Evolutionary conservation across 2,329 filamentous ascomycete species (phyloP).

Genomic region (Botryosphaeria dothidea): DNA sequence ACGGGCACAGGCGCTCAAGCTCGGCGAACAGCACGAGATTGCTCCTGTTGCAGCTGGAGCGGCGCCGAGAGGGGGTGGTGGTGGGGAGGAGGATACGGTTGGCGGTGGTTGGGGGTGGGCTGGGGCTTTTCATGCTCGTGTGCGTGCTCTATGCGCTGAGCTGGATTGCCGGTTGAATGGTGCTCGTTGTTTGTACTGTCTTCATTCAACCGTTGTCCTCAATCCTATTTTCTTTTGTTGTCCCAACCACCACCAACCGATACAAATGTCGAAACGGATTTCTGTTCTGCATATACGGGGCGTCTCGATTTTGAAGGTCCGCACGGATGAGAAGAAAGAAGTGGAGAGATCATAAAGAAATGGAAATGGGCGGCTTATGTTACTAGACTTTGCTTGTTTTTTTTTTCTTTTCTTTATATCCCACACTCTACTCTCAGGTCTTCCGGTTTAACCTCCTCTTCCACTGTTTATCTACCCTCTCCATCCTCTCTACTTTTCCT

Average conservation of each 20-base stretch:
- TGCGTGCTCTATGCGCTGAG: slow-evolving; percentile 15
- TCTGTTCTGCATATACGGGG: neutral
- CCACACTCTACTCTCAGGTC: neutral
- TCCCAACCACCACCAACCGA: neutral
- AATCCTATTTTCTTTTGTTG: neutral
- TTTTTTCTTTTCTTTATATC: no score
- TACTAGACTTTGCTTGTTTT: slow-evolving; percentile 1
- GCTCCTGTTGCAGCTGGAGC: slow-evolving; percentile 7
- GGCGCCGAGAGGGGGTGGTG: neutral
- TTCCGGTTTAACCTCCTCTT: neutral
- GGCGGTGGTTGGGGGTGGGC: slow-evolving; percentile 2
- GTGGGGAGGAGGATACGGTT: neutral
- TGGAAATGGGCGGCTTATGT: slow-evolving; percentile 4
- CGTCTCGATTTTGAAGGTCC: neutral
- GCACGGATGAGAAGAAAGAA: neutral
- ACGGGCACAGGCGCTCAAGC: slow-evolving; percentile 9
- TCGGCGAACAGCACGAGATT: neutral
- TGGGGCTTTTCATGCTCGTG: slow-evolving; percentile 19
- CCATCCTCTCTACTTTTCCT: neutral
- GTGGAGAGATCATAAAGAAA: neutral
- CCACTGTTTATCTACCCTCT: neutral
- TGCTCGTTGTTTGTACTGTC: neutral
- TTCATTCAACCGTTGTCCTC: neutral
- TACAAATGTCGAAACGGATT: no score
- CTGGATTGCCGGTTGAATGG: slow-evolving; percentile 10